phyloP scores from a whole-genome alignment of 2,329 filamentous ascomycete species.

The Scedosporium minutisporum region DNA sequence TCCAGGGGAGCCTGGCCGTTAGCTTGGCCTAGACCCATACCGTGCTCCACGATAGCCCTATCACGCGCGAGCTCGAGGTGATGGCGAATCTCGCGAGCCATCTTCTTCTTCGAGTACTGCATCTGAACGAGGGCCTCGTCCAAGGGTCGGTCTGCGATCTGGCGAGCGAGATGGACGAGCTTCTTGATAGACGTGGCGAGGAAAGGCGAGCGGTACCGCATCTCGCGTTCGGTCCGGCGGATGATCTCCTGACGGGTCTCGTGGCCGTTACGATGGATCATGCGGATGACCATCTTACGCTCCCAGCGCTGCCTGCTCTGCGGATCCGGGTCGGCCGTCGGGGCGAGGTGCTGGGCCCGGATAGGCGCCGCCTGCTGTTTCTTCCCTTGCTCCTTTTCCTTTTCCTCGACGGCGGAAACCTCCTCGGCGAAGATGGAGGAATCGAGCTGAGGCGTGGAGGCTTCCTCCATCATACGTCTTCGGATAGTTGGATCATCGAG shows the following conservation, averaged over 20 bases:
- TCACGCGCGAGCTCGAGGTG: conserved; percentile 77
- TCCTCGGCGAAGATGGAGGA: conserved; percentile 57
- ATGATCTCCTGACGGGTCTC: conserved; percentile 55
- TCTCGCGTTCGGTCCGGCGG: conserved; percentile 49
- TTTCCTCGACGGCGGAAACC: conserved; percentile 27
- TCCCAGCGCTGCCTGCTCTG: conserved; percentile 64
- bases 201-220: conserved; percentile 52
- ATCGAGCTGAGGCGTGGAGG: conserved; percentile 31
- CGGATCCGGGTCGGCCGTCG: conserved; percentile 58
- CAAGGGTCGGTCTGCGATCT: conserved; percentile 88
- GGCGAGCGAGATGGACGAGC: conserved; percentile 71
- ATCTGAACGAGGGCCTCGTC: conserved; percentile 92
- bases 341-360: conserved; percentile 9
- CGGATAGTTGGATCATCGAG: conserved; percentile 33
- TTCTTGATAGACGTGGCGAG: conserved; percentile 90
- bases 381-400: conserved; percentile 21
- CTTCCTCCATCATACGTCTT: conserved; percentile 29
- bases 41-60: conserved; percentile 65
- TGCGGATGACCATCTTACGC: conserved; percentile 72
- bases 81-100: conserved; percentile 66
- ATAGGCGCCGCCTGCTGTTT: conserved; percentile 10
- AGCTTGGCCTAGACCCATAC: conserved; percentile 65
- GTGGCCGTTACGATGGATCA: conserved; percentile 54
- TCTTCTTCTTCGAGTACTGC: conserved; percentile 91
- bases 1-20: conserved; percentile 25